Evolutionary conservation across 2,329 filamentous ascomycete species (phyloP).

Genomic region (Capronia epimyces): DNA sequence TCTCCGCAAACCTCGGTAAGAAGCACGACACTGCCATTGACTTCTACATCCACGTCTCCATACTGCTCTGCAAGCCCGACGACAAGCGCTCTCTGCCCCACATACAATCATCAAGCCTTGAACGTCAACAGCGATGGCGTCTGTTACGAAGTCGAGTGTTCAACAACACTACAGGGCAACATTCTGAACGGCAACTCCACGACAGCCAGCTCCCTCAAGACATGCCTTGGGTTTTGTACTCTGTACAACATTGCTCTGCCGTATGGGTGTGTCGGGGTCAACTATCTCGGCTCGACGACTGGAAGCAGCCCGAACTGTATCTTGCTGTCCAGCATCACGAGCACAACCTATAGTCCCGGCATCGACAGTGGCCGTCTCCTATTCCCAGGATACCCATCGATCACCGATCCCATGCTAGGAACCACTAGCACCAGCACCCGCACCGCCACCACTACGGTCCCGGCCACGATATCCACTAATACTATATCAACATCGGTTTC

Average conservation of each 20-base stretch:
- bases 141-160: slow-evolving; percentile 23
- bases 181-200: slow-evolving; percentile 16
- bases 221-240: slow-evolving; percentile 17
- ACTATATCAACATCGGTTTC: no score
- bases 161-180: slow-evolving; percentile 13
- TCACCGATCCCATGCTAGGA: slow-evolving; percentile 12
- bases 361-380: slow-evolving; percentile 17
- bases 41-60: slow-evolving; percentile 3
- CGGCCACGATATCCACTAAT: no score
- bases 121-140: slow-evolving; percentile 22
- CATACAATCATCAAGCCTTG: slow-evolving; percentile 21
- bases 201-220: slow-evolving; percentile 10
- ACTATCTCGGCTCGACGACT: slow-evolving; percentile 6
- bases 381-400: slow-evolving; percentile 19
- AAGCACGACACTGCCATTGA: slow-evolving; percentile 29
- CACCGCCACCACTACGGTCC: background rate
- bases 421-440: slow-evolving; percentile 8
- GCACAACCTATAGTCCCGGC: slow-evolving; percentile 4
- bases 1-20: slow-evolving; percentile 25
- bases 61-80: slow-evolving; percentile 15
- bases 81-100: slow-evolving; percentile 16
- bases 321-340: slow-evolving; percentile 12
- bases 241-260: slow-evolving; percentile 23
- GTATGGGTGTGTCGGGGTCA: slow-evolving; percentile 23
- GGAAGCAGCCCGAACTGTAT: slow-evolving; percentile 18